A percentile compares a stretch with the other conserved stretches of the same genome.
Conservation (phyloP, 352 stramenopile species). For the Pythium graminicola region DNA sequence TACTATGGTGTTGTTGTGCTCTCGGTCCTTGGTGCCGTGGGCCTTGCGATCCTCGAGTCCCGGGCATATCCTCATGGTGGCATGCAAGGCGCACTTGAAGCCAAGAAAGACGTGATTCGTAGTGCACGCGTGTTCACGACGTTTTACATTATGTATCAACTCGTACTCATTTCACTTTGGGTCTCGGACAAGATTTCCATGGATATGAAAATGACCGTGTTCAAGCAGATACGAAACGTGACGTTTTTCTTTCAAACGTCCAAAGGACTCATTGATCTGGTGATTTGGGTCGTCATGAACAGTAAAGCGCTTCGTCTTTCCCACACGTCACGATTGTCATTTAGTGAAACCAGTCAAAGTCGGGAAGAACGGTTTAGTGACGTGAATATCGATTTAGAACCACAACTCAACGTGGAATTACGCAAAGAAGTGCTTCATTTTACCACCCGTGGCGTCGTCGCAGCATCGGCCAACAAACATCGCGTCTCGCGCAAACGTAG, state of each 20-base stretch:
- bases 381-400: constrained; percentile 73
- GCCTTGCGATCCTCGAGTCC: constrained; percentile 63
- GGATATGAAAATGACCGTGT: constrained; percentile 25
- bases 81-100: constrained; percentile 70
- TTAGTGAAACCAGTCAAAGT: constrained; percentile 19
- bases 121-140: constrained; percentile 76
- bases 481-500: constrained; percentile 41
- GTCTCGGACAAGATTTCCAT: constrained; percentile 50
- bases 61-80: constrained; percentile 62
- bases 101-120: constrained; percentile 77
- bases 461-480: constrained; percentile 56
- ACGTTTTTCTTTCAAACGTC: constrained; percentile 65
- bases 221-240: constrained; percentile 42
- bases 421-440: constrained; percentile 87
- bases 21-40: constrained; percentile 52
- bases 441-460: constrained; percentile 78
- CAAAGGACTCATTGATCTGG: constrained; percentile 76
- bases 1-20: constrained; percentile 76
- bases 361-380: constrained; percentile 51
- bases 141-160: constrained; percentile 77
- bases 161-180: constrained; percentile 79
- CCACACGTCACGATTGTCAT: constrained; percentile 6
- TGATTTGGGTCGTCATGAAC: constrained; percentile 83
- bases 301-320: constrained; percentile 18
- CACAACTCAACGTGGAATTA: constrained; percentile 80